Conservation (phyloP, 192 early-diverging fungal species). For the Entophlyctis luteolus region DNA sequence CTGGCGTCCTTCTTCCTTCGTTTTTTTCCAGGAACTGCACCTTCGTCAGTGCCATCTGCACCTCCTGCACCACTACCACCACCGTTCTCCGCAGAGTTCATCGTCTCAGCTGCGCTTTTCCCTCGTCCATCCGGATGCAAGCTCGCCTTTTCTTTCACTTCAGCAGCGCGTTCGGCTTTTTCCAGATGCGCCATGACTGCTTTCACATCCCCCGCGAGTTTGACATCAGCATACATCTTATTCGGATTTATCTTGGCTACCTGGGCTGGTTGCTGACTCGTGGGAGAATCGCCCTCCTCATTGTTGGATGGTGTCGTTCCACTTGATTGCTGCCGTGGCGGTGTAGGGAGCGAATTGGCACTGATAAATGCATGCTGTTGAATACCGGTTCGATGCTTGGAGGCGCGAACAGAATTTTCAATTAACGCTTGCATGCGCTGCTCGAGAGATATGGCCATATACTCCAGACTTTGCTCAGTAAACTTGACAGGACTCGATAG, state of each 20-base stretch:
- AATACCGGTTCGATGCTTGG: conserved; percentile 26
- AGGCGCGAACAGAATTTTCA: not conserved
- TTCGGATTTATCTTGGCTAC: not conserved
- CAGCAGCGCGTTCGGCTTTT: conserved; percentile 1
- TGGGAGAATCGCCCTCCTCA: not conserved
- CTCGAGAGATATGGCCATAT: conserved; percentile 11
- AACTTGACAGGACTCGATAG: not conserved
- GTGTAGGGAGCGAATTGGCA: not conserved
- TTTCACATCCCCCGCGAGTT: conserved; percentile 5
- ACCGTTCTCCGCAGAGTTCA: not conserved
- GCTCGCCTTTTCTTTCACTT: not conserved
- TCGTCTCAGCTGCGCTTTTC: conserved; percentile 10
- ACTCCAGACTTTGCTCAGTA: not conserved
- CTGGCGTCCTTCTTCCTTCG: conserved; percentile 13
- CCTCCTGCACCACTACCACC: not conserved
- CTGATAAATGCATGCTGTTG: conserved; percentile 12
- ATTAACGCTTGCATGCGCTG: conserved; percentile 9
- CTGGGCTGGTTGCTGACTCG: not conserved
- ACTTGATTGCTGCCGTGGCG: not conserved
- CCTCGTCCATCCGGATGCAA: conserved; percentile 25
- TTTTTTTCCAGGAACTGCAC: not conserved
- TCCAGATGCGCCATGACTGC: not conserved
- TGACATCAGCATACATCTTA: conserved; percentile 17
- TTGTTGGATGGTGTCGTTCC: not conserved
- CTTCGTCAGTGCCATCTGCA: not conserved